Evolutionary conservation across 1,284 basidiomycete genomes (phyloP).

Genomic region (Sporisorium scitamineum): DNA sequence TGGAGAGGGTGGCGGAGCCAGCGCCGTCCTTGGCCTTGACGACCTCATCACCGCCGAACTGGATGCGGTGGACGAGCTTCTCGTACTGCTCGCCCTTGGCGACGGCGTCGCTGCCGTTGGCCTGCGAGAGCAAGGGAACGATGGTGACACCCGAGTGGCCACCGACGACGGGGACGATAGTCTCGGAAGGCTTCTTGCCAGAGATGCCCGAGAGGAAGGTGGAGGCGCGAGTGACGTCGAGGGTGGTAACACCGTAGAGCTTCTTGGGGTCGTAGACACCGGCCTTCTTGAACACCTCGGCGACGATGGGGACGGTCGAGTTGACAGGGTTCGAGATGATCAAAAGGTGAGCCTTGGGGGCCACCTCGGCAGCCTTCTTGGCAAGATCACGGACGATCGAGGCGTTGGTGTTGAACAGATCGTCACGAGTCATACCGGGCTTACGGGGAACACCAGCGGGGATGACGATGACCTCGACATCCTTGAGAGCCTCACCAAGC

Average conservation of each 20-base stretch:
- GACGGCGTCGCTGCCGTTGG: constrained; percentile 75
- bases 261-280: constrained; percentile 87
- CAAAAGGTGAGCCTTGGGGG: constrained; percentile 89
- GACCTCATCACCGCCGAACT: constrained; percentile 95
- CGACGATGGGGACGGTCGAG: constrained; percentile 95
- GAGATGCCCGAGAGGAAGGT: constrained; percentile 86
- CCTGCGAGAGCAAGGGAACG: constrained; percentile 93
- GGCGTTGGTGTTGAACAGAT: constrained; percentile 98
- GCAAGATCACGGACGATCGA: constrained; percentile 97
- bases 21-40: constrained; percentile 91
- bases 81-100: constrained; percentile 74
- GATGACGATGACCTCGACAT: constrained; percentile 91
- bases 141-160: constrained; percentile 98
- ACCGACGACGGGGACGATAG: constrained; percentile 90
- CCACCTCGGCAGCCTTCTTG: constrained; percentile 83
- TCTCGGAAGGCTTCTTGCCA: constrained; percentile 72
- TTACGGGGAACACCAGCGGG: constrained; percentile 81
- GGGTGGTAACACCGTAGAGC: constrained; percentile 86
- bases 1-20: constrained; percentile 86
- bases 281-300: constrained; percentile 89
- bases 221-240: constrained; percentile 94
- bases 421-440: constrained; percentile 88
- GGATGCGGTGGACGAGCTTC: constrained; percentile 78
- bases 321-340: constrained; percentile 88
- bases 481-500: constrained; percentile 86